Percentiles rank a stretch among this genome's conserved stretches.
Evolutionary conservation across 73 alveolate genomes (phyloP).

Genomic region (Paramecium pentaurelia): DNA sequence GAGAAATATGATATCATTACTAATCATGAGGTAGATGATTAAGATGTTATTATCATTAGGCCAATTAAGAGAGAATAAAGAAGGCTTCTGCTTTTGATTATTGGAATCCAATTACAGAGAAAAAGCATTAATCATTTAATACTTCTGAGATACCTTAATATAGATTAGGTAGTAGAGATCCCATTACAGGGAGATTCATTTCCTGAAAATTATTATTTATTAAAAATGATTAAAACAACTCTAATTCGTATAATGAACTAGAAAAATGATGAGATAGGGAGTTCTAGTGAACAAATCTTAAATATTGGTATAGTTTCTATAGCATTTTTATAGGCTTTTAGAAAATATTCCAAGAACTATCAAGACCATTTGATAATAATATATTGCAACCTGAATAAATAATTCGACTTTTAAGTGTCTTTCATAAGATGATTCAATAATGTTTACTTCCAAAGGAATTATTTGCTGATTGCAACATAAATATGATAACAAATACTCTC

Average conservation of each 20-base stretch:
- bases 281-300: background rate
- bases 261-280: background rate
- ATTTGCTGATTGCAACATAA: background rate
- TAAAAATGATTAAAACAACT: background rate
- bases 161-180: slow-evolving; percentile 37
- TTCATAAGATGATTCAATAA: background rate
- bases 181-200: slow-evolving; percentile 29
- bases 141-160: background rate
- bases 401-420: background rate
- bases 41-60: background rate
- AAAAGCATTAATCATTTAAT: background rate
- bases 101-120: background rate
- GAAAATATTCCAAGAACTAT: background rate
- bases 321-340: background rate
- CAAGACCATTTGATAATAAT: background rate
- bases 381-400: background rate
- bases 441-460: background rate
- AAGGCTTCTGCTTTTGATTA: slow-evolving; percentile 15
- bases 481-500: background rate
- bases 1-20: slow-evolving; percentile 22
- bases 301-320: background rate
- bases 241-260: background rate
- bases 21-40: background rate
- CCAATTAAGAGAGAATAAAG: background rate
- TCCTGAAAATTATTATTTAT: background rate